These are phyloP conservation scores for Myxozyma neglecta DNA, from an alignment of 805 yeast genomes.

Conservation along the genomic window DNA sequence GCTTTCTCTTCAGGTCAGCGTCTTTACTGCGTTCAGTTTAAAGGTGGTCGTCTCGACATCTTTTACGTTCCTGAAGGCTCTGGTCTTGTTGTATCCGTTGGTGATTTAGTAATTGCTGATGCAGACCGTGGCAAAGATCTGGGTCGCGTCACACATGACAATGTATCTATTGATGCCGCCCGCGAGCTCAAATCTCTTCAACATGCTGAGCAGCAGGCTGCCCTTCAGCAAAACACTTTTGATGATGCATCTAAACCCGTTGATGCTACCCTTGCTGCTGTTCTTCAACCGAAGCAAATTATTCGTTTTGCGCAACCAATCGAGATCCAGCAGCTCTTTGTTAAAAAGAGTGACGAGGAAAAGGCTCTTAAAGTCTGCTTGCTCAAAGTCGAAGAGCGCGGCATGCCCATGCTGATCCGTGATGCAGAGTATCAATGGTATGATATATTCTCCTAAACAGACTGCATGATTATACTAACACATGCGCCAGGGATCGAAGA, in stretches of 20 bases:
- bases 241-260: conserved; percentile 26
- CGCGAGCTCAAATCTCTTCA: conserved; percentile 64
- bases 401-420: conserved; percentile 58
- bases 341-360: conserved; percentile 66
- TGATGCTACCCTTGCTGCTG: background rate
- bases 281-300: conserved; percentile 60
- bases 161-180: conserved; percentile 65
- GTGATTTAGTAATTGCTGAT: conserved; percentile 77
- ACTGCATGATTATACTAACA: background rate
- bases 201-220: conserved; percentile 69
- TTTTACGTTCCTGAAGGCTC: conserved; percentile 56
- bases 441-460: background rate
- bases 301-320: conserved; percentile 60
- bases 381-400: conserved; percentile 51
- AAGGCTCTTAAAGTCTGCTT: conserved; percentile 66
- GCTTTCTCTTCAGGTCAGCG: conserved; percentile 27
- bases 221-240: conserved; percentile 49
- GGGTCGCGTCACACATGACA: conserved; percentile 61
- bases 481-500: conserved; percentile 54
- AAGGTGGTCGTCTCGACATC: conserved; percentile 76
- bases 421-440: conserved; percentile 82
- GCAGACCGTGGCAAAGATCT: conserved; percentile 81
- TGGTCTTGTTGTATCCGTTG: conserved; percentile 45
- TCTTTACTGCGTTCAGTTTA: conserved; percentile 69
- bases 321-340: conserved; percentile 59